Percentiles rank a stretch among this genome's conserved stretches.
phyloP scores from a whole-genome alignment of 2,329 filamentous ascomycete genomes.

The Colletotrichum shisoi region DNA sequence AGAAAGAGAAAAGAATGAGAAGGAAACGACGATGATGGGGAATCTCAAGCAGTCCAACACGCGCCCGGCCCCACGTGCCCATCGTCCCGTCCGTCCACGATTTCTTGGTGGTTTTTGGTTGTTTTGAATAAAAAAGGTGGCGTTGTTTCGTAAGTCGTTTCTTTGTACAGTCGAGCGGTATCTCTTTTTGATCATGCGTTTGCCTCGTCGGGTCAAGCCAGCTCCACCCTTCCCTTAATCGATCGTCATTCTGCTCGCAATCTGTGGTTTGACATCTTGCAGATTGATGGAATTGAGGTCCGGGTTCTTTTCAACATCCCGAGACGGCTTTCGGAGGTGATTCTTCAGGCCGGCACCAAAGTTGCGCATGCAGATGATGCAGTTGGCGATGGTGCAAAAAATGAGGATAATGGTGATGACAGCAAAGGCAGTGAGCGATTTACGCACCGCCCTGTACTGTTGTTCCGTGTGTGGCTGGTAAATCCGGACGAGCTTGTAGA shows the following conservation, averaged over 20 bases:
- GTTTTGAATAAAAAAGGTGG: constrained; percentile 31
- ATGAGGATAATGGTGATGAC: constrained; percentile 91
- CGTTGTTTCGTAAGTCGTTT: constrained; percentile 40
- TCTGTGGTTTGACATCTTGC: constrained; percentile 64
- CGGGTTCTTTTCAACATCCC: constrained; percentile 61
- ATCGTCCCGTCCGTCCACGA: constrained; percentile 29
- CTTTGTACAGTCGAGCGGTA: constrained; percentile 39
- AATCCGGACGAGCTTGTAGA: constrained; percentile 98
- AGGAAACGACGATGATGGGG: constrained; percentile 39
- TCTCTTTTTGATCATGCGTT: constrained; percentile 36
- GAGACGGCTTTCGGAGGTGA: constrained; percentile 70
- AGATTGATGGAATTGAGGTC: constrained; percentile 65
- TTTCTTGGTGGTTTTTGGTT: constrained; percentile 19
- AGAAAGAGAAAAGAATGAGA: constrained; percentile 34
- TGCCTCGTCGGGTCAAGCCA: constrained; percentile 35
- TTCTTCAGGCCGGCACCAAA: constrained; percentile 89
- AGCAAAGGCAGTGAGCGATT: constrained; percentile 90
- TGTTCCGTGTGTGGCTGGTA: constrained; percentile 69
- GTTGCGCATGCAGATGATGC: constrained; percentile 86
- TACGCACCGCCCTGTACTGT: constrained; percentile 79
- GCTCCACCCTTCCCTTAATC: constrained; percentile 53
- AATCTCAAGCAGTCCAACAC: constrained; percentile 39
- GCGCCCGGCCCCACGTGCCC: constrained; percentile 36
- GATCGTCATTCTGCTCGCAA: constrained; percentile 68
- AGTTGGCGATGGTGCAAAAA: constrained; percentile 85